Percentiles rank a stretch among this genome's conserved stretches.
phyloP scores from a whole-genome alignment of 176 grass and related monocot species.

The Oryza coarctata region DNA sequence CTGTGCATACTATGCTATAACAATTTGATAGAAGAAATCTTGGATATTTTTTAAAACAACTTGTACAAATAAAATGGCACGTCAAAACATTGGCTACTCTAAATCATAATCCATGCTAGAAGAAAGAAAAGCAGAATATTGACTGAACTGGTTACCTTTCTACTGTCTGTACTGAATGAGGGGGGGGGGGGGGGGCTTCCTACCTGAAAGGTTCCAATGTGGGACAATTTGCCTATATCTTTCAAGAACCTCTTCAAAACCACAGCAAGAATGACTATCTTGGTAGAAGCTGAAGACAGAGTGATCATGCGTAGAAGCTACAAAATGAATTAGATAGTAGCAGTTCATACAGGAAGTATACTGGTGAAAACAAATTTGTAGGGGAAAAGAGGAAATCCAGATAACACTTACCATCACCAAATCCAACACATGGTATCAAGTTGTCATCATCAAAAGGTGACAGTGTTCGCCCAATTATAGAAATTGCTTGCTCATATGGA shows the following conservation, averaged over 20 bases:
- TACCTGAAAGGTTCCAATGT: slow-evolving; percentile 91
- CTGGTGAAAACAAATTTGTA: neutral
- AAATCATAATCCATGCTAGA: neutral
- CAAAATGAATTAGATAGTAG: slow-evolving; percentile 26
- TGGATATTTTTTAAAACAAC: neutral
- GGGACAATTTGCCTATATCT: slow-evolving; percentile 79
- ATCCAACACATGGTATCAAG: slow-evolving; percentile 97
- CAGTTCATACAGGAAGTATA: neutral
- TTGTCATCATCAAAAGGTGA: slow-evolving; percentile 99
- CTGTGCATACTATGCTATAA: neutral
- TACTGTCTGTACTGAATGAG: neutral
- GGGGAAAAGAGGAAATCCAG: slow-evolving; percentile 10
- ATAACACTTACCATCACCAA: slow-evolving; percentile 76
- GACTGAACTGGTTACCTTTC: neutral
- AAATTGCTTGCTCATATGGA: slow-evolving; percentile 97
- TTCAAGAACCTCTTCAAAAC: slow-evolving; percentile 88
- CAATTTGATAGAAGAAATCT: neutral
- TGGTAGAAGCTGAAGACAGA: slow-evolving; percentile 90
- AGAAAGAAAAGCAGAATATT: neutral
- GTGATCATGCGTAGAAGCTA: slow-evolving; percentile 80
- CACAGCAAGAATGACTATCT: slow-evolving; percentile 61
- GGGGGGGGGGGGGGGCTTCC: neutral
- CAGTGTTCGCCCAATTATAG: slow-evolving; percentile 90
- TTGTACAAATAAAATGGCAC: neutral
- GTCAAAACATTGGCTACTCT: neutral